These are phyloP conservation scores for Naganishia sp. DNA, from an alignment of 1,284 basidiomycete species.

Conservation along the genomic window DNA sequence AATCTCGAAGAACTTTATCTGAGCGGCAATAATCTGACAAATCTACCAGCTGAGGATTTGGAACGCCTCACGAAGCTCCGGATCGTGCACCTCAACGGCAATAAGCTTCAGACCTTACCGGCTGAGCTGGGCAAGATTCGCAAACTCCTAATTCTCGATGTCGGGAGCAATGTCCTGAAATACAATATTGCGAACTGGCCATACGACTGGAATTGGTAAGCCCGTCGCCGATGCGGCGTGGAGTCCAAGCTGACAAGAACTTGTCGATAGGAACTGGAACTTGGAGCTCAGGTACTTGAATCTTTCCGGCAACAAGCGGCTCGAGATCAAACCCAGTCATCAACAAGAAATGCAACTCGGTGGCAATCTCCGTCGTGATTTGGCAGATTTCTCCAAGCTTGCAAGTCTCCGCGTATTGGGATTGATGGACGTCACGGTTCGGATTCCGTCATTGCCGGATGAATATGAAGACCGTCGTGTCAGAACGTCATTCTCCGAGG, in stretches of 20 bases:
- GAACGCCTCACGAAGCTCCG: conserved; percentile 67
- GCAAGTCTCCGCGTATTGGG: conserved; percentile 83
- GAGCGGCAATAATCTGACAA: conserved; percentile 88
- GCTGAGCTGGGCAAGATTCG: conserved; percentile 83
- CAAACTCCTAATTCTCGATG: conserved; percentile 81
- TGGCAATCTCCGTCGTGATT: conserved; percentile 54
- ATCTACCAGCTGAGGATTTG: conserved; percentile 84
- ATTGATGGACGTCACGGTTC: conserved; percentile 96
- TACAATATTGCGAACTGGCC: conserved; percentile 99
- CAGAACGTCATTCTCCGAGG: conserved; percentile 84
- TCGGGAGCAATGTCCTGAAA: conserved; percentile 90
- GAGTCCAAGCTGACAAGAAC: conserved; percentile 5
- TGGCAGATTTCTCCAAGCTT: conserved; percentile 86
- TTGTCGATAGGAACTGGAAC: conserved; percentile 84
- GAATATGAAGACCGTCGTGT: conserved; percentile 89
- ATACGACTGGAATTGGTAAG: conserved; percentile 97
- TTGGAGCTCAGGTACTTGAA: conserved; percentile 87
- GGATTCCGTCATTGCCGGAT: conserved; percentile 80
- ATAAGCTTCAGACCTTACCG: conserved; percentile 88
- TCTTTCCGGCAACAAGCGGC: conserved; percentile 79
- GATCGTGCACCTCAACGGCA: conserved; percentile 88
- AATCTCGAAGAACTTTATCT: conserved; percentile 84
- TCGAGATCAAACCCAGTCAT: conserved; percentile 76
- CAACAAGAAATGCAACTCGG: conserved; percentile 54
- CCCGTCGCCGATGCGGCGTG: conserved; percentile 52